These are phyloP conservation scores for Samsoniella hepiali DNA, from an alignment of 2,329 filamentous ascomycete genomes.

Conservation along the genomic window DNA sequence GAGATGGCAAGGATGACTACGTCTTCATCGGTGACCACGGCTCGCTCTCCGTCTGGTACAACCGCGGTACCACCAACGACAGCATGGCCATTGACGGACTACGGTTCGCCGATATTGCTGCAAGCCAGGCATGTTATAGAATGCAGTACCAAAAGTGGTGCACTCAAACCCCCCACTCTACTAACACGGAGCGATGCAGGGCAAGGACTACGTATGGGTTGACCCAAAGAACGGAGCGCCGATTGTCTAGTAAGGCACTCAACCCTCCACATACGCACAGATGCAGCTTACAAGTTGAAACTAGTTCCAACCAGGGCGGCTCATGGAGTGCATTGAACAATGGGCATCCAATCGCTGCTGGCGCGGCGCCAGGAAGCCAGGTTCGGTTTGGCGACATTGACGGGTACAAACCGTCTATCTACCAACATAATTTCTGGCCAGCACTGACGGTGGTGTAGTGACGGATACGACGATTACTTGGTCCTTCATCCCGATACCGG, in stretches of 20 bases:
- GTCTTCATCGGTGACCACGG: conserved; percentile 16
- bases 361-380: conserved; percentile 14
- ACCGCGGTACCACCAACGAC: conserved; percentile 17
- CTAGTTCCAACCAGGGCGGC: not conserved
- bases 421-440: not conserved
- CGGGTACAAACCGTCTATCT: conserved; percentile 2
- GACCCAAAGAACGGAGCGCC: conserved; percentile 18
- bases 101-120: conserved; percentile 21
- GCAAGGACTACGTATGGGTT: conserved; percentile 24
- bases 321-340: conserved; percentile 15
- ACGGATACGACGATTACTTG: conserved; percentile 21
- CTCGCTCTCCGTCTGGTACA: conserved; percentile 20
- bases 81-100: conserved; percentile 20
- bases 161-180: not conserved
- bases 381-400: conserved; percentile 22
- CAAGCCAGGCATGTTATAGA: conserved; percentile 6
- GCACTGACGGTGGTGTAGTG: conserved; percentile 1
- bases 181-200: not conserved
- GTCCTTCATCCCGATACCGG: conserved; percentile 19
- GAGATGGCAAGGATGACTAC: conserved; percentile 22
- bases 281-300: too few species aligned
- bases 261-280: too few species aligned
- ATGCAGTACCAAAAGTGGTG: too few species aligned
- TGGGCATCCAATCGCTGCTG: conserved; percentile 18
- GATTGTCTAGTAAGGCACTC: conserved; percentile 10